Conservation (phyloP, 768 basidiomycete genomes). For the Dioszegia crocea region DNA sequence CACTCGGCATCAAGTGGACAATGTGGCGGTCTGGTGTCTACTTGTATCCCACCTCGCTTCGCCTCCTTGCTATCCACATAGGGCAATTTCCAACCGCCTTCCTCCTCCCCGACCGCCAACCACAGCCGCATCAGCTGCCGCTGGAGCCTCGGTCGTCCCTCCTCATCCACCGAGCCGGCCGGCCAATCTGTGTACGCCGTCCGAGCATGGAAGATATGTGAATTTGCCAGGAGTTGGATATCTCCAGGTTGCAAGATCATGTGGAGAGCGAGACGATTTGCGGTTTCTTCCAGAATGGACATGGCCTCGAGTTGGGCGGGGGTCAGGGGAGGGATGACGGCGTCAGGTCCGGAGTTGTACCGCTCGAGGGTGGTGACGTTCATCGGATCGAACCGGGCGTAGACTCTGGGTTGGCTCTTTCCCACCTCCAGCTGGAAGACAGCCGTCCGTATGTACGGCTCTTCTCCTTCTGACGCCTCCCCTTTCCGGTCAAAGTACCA, state of each 20-base stretch:
- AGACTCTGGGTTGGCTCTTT: neutral
- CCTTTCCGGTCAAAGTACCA: conserved; percentile 51
- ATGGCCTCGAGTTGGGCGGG: conserved; percentile 41
- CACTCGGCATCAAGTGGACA: conserved; percentile 21
- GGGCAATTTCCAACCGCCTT: conserved; percentile 47
- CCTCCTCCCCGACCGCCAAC: conserved; percentile 40
- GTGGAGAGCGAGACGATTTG: conserved; percentile 40
- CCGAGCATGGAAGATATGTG: conserved; percentile 44
- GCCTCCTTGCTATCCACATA: conserved; percentile 37
- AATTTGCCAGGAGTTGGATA: conserved; percentile 45
- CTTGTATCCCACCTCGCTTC: conserved; percentile 48
- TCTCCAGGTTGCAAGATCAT: conserved; percentile 48
- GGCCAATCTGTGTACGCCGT: conserved; percentile 46
- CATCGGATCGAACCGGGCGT: conserved; percentile 18
- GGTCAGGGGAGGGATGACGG: conserved; percentile 30
- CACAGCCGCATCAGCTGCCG: conserved; percentile 48
- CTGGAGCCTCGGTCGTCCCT: conserved; percentile 10
- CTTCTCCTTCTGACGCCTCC: conserved; percentile 43
- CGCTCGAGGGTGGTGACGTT: conserved; percentile 19
- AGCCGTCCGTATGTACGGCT: conserved; percentile 29
- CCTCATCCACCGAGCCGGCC: conserved; percentile 26
- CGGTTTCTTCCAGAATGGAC: conserved; percentile 43
- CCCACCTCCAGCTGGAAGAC: conserved; percentile 13
- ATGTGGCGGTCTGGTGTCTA: conserved; percentile 19
- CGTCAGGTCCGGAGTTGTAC: conserved; percentile 20